phyloP scores from a whole-genome alignment of 331 rosid genomes.

The Dryas integrifolia region DNA sequence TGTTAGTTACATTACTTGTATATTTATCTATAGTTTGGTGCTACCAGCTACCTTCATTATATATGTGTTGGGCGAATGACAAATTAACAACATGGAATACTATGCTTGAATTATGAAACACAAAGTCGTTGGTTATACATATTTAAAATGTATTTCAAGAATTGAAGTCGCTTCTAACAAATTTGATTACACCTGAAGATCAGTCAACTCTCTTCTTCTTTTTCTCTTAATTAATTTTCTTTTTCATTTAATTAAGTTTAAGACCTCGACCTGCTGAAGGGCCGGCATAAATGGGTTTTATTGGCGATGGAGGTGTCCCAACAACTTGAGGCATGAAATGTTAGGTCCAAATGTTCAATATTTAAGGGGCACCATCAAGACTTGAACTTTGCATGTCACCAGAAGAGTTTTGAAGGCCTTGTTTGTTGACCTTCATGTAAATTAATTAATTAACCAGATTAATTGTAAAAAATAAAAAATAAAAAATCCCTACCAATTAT shows the following conservation, averaged over 20 bases:
- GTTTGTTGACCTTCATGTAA: background rate
- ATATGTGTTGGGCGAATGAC: background rate
- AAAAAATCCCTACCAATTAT: background rate
- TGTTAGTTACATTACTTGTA: background rate
- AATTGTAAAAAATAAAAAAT: background rate
- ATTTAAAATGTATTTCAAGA: background rate
- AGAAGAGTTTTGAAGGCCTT: conserved; percentile 10
- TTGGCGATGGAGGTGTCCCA: background rate
- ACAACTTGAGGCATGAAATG: background rate
- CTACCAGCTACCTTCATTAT: conserved; percentile 8
- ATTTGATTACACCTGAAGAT: conserved; percentile 10
- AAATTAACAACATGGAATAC: conserved; percentile 3
- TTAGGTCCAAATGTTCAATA: background rate
- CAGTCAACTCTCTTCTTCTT: background rate
- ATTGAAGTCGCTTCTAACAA: conserved; percentile 16
- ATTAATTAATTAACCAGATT: background rate
- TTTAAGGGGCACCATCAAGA: background rate
- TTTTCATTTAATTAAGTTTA: background rate
- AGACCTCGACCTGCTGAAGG: background rate
- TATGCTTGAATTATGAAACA: conserved; percentile 13
- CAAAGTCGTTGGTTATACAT: conserved; percentile 11
- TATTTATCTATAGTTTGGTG: conserved; percentile 9
- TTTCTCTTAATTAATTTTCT: background rate
- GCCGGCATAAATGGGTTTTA: background rate
- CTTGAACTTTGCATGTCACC: background rate